Percentiles rank a stretch among this genome's conserved stretches.
phyloP scores from a whole-genome alignment of 2,329 filamentous ascomycete genomes.

The Fusarium sp. region DNA sequence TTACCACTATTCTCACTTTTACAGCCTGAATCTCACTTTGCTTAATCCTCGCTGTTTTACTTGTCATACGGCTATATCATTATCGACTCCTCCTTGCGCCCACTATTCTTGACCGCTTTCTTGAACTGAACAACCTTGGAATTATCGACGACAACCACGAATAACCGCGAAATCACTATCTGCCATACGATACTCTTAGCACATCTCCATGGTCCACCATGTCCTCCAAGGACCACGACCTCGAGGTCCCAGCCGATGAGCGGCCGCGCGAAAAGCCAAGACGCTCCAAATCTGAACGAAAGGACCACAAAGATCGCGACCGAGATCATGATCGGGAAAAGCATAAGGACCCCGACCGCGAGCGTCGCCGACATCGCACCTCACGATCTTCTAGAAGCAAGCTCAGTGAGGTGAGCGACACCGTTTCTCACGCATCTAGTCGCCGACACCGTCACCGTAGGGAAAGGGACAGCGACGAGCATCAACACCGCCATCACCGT shows the following conservation, averaged over 20 bases:
- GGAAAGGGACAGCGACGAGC: slow-evolving; percentile 48
- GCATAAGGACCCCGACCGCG: slow-evolving; percentile 47
- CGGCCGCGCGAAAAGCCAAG: slow-evolving; percentile 51
- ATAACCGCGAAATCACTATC: slow-evolving; percentile 6
- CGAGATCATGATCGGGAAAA: slow-evolving; percentile 46
- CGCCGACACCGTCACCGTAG: slow-evolving; percentile 45
- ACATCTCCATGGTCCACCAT: slow-evolving; percentile 47
- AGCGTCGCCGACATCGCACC: slow-evolving; percentile 51
- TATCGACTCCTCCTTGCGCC: slow-evolving; percentile 6
- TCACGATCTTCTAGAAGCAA: slow-evolving; percentile 55
- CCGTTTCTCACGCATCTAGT: slow-evolving; percentile 50
- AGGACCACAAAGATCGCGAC: slow-evolving; percentile 49
- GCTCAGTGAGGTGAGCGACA: slow-evolving; percentile 52
- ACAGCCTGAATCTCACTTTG: slow-evolving; percentile 9
- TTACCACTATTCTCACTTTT: slow-evolving; percentile 5
- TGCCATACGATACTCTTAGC: slow-evolving; percentile 5
- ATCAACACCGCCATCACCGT: slow-evolving; percentile 40
- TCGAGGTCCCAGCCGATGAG: slow-evolving; percentile 49
- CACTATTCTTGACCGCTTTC: slow-evolving; percentile 27
- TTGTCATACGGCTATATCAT: neutral
- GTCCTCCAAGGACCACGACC: slow-evolving; percentile 55
- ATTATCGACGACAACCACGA: slow-evolving; percentile 15
- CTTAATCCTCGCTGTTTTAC: neutral
- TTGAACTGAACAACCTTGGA: slow-evolving; percentile 11
- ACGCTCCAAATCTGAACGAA: slow-evolving; percentile 52